Base-by-base conservation (phyloP, 345 rosid species). In the Eucalyptus pauciflora region DNA sequence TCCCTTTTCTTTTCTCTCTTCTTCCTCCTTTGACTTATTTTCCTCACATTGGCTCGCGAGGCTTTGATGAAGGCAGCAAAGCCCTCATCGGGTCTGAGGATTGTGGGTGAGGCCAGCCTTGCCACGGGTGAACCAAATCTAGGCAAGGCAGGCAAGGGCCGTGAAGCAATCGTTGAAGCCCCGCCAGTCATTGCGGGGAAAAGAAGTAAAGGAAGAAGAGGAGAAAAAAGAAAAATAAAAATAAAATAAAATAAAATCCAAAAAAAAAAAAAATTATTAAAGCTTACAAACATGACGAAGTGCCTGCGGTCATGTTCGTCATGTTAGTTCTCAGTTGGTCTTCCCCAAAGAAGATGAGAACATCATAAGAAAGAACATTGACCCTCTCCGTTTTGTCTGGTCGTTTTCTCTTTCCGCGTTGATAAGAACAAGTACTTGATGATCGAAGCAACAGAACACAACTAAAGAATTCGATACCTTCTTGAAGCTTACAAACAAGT, bases 21-120 rank as follows among this genome's bases (percentile, higher is more conserved):
- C 58, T 52, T 52, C 25, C 25, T 20, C 25, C 58, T 52, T 52
- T 52, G 25, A 52, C 58, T 52, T 52, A 0, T 52, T 18, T 18
- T 20, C 58, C 58, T 25, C 10, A 2, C 58, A 8, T 52, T 52
- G 58, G 10, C 25, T 20, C 0, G 5, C 0, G 1, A 52, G 10
- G 10, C 58, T 52, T 10, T 24, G 0, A 18, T 4, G 0, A 52
- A 4, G 25, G 25, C 58, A 52, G 58, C 10, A 0, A 52, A 52
- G 58, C 58, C 24, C 24, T 52, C 0, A 0, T 52, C 56, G 2
- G 0, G 25, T 52, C 1, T 52, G 5, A 25, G 58, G 58, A 52
- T 52, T 52, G 25, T 52, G 5, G 25, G 25, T 52, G 58, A 52
- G 58, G 58, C 25, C 2, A 52, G 25, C 58, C 58, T 52, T 52